phyloP scores from a whole-genome alignment of 225 moss, liverwort and hornwort genomes.

The Polytrichum formosum region DNA sequence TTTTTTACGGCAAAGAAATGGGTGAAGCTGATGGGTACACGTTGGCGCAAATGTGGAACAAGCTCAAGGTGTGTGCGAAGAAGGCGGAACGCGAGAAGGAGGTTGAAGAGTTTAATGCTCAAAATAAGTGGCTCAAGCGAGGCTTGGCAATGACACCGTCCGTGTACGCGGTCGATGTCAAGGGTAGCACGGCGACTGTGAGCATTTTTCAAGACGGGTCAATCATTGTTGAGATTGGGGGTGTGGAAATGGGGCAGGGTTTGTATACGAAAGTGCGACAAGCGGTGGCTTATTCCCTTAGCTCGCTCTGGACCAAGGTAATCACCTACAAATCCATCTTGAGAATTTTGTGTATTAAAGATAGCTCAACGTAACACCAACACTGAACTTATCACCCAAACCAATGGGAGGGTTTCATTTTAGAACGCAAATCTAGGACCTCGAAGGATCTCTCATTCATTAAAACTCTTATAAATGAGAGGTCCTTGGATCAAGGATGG shows the following conservation, averaged over 20 bases:
- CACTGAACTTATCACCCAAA: too few relatives aligned
- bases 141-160: conserved; percentile 44
- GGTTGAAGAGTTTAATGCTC: conserved; percentile 35
- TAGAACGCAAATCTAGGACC: too few relatives aligned
- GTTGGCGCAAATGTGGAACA: conserved; percentile 35
- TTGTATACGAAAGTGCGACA: conserved; percentile 61
- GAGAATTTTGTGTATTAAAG: too few relatives aligned
- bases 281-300: conserved; percentile 37
- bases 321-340: neutral
- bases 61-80: conserved; percentile 28
- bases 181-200: conserved; percentile 31
- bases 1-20: conserved; percentile 20
- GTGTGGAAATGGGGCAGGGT: conserved; percentile 72
- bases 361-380: too few relatives aligned
- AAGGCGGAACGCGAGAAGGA: conserved; percentile 30
- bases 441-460: too few relatives aligned
- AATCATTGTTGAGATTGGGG: conserved; percentile 54
- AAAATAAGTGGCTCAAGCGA: conserved; percentile 52
- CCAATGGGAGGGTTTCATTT: too few relatives aligned
- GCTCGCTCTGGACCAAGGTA: conserved; percentile 36
- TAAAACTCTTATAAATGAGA: too few relatives aligned
- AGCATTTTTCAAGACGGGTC: conserved; percentile 55
- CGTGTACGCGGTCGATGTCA: neutral
- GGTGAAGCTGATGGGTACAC: conserved; percentile 29
- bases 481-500: too few relatives aligned